A percentile compares a stretch with the other conserved stretches of the same genome.
phyloP scores from a whole-genome alignment of 2,329 filamentous ascomycete genomes.

The Aaosphaeria arxii region DNA sequence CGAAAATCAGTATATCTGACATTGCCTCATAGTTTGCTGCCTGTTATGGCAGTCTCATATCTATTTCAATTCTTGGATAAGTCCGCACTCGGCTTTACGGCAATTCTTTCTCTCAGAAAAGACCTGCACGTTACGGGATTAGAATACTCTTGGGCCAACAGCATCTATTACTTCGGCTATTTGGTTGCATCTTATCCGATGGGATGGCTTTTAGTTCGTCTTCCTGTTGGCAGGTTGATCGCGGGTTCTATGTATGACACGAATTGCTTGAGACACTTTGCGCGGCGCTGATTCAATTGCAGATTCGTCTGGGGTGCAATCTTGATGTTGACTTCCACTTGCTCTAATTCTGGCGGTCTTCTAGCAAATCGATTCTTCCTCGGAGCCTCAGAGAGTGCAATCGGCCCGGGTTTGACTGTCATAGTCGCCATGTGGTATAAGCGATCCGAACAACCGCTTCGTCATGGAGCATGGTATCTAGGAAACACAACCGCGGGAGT shows the following conservation, averaged over 20 bases:
- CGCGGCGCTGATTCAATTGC: too few relatives aligned
- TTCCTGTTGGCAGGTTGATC: conserved; percentile 4
- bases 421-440: conserved; percentile 19
- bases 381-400: conserved; percentile 19
- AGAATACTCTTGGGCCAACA: conserved; percentile 22
- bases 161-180: conserved; percentile 19
- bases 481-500: neutral
- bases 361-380: conserved; percentile 14
- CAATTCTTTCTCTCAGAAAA: conserved; percentile 17
- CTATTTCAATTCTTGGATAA: conserved; percentile 18
- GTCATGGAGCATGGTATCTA: conserved; percentile 5
- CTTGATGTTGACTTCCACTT: conserved; percentile 1
- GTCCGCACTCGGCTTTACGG: conserved; percentile 12
- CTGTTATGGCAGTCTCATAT: conserved; percentile 14
- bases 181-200: conserved; percentile 3
- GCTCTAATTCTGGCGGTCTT: conserved; percentile 13
- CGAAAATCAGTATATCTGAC: neutral
- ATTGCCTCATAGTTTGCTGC: conserved; percentile 3
- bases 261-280: too few relatives aligned
- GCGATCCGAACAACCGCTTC: neutral
- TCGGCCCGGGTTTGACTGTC: conserved; percentile 28
- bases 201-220: conserved; percentile 5
- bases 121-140: conserved; percentile 15
- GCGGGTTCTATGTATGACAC: conserved; percentile 1
- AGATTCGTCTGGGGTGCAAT: conserved; percentile 2